These are phyloP conservation scores for Heliophila coronopifolia DNA, from an alignment of 441 rosid species.

Conservation along the genomic window DNA sequence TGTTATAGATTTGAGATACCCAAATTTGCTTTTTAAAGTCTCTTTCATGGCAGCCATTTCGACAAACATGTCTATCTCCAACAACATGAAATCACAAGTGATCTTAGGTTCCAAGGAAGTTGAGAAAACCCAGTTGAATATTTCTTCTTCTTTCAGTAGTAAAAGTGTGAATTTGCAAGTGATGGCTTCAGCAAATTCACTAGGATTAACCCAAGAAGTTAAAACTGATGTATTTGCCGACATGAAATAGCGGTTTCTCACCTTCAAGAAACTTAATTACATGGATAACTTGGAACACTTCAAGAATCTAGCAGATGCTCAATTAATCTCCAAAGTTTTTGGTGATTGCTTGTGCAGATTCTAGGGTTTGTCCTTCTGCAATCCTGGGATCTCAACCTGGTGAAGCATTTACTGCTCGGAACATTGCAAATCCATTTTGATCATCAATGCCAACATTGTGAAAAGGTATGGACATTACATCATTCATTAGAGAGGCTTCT, in stretches of 20 bases:
- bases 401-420: constrained; percentile 84
- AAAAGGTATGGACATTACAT: constrained; percentile 80
- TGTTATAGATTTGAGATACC: too few relatives aligned
- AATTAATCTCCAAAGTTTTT: constrained; percentile 91
- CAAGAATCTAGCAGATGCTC: constrained; percentile 58
- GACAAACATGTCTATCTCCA: too few relatives aligned
- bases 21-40: too few relatives aligned
- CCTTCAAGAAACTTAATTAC: constrained; percentile 67
- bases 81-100: too few relatives aligned
- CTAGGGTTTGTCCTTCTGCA: constrained; percentile 90
- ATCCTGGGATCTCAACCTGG: constrained; percentile 92
- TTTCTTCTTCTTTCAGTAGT: constrained; percentile 23
- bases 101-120: constrained; percentile 13
- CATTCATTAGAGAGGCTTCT: constrained; percentile 62
- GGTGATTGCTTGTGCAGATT: constrained; percentile 96
- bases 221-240: constrained; percentile 46
- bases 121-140: constrained; percentile 17
- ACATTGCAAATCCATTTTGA: constrained; percentile 84
- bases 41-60: too few relatives aligned
- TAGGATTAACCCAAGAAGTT: constrained; percentile 28
- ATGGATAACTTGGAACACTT: constrained; percentile 63
- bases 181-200: constrained; percentile 25
- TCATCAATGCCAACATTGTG: constrained; percentile 80
- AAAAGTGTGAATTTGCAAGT: constrained; percentile 20
- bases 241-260: constrained; percentile 62